Evolutionary conservation across 805 yeast species (phyloP).

Genomic region (Candida sanyiensis): DNA sequence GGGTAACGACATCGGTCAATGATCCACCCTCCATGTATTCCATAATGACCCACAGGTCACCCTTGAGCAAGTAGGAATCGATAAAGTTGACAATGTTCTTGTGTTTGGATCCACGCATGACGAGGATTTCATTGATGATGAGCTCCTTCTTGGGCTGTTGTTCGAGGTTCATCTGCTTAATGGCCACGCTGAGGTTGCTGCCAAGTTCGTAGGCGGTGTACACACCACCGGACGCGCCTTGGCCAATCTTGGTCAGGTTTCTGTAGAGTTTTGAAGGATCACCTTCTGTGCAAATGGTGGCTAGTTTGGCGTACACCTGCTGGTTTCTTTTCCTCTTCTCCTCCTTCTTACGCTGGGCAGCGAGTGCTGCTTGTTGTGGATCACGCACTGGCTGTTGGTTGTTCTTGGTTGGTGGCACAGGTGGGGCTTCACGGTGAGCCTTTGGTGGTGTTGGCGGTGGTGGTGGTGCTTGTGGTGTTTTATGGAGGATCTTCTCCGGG

Average conservation of each 20-base stretch:
- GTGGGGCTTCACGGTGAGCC: conserved; percentile 4
- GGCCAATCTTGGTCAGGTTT: conserved; percentile 82
- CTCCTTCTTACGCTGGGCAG: conserved; percentile 67
- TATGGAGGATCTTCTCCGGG: too few species aligned
- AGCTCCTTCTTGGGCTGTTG: conserved; percentile 94
- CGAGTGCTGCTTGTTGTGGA: conserved; percentile 45
- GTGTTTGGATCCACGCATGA: conserved; percentile 90
- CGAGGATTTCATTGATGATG: conserved; percentile 90
- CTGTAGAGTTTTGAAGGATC: conserved; percentile 73
- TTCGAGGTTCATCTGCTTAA: conserved; percentile 92
- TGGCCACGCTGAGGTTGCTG: conserved; percentile 67
- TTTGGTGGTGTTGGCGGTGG: conserved; percentile 3
- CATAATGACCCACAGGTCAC: conserved; percentile 95
- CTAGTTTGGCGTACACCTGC: conserved; percentile 64
- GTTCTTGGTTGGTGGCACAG: conserved; percentile 31
- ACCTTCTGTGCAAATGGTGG: conserved; percentile 74
- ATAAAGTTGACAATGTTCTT: conserved; percentile 90
- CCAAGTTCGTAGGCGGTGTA: conserved; percentile 73
- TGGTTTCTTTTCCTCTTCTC: conserved; percentile 68
- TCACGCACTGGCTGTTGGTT: conserved; percentile 42
- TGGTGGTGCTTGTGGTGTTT: too few species aligned
- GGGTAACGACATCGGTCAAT: conserved; percentile 90
- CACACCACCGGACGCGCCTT: conserved; percentile 98
- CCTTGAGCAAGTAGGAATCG: conserved; percentile 72
- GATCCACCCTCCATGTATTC: conserved; percentile 99